Base-by-base conservation (phyloP, 495 filamentous ascomycete genomes). In the Xylaria sp. region DNA sequence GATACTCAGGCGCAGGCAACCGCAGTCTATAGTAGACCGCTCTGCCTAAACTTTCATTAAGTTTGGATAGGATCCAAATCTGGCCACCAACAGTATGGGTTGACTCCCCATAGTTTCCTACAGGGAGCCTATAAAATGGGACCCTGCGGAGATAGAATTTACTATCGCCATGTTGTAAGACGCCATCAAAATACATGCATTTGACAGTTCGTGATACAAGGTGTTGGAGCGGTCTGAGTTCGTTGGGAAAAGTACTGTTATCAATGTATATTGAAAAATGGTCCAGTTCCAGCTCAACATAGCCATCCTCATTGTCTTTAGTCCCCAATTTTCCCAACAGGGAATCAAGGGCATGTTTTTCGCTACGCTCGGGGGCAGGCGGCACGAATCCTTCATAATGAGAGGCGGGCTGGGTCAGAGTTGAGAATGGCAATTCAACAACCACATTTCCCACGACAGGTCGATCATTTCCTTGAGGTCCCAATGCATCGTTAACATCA, bases 11-110 rank as follows among this genome's bases (percentile, higher is more conserved):
- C 0, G 89, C 78, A 7, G 91, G 89, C 1, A 77, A 80, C 19
- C 74, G 78, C 1, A 94, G 77, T 19, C 82, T 81, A 73, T 93
- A 94, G 81, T 91, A 93, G 7, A 92, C 76, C 37, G 86, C 76
- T 0, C 70, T 71, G 8, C 57, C 70, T 21, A 72, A 70, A 1
- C 77, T 75, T 0, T 78, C 57, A 17, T 82, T 76, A 1, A 74
- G 24, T 12, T 48, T 33, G 0, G 90, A 90, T 53, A 88, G 85
- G 37, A 93, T 86, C 87, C 89, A 93, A 26, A 93, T 85, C 37
- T 87, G 80, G 12, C 78, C 82, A 26, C 74, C 79, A 66, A 90
- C 86, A 4, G 81, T 81, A 58, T 84, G 76, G n/a, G 79, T 65
- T 0, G 76, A 66, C 21, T 81, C 73, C 4, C 86, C 87, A 79